These are phyloP conservation scores for Kalaharituber pfeilii DNA, from an alignment of 2,329 filamentous ascomycete genomes.

Conservation along the genomic window DNA sequence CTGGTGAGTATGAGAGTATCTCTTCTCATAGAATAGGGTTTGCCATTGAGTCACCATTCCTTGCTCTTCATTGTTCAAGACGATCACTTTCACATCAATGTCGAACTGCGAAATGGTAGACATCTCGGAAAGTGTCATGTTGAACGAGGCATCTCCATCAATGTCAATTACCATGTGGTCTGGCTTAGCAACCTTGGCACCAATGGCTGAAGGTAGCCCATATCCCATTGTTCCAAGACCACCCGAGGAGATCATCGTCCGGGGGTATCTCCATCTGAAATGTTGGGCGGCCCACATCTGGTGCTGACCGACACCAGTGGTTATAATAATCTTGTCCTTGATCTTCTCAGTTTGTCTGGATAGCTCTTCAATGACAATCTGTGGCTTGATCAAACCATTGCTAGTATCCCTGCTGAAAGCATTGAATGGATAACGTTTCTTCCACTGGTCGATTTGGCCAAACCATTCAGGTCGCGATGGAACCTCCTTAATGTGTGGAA, in stretches of 20 bases:
- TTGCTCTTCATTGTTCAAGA: slow-evolving; percentile 94
- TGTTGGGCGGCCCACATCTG: slow-evolving; percentile 99
- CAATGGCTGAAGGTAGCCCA: slow-evolving; percentile 85
- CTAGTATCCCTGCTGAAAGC: slow-evolving; percentile 63
- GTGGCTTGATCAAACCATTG: slow-evolving; percentile 76
- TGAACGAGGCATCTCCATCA: slow-evolving; percentile 96
- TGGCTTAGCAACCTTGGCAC: slow-evolving; percentile 70
- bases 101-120: slow-evolving; percentile 88
- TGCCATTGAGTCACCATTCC: slow-evolving; percentile 99
- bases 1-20: slow-evolving; percentile 68
- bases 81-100: slow-evolving; percentile 86
- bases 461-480: slow-evolving; percentile 74
- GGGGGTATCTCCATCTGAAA: slow-evolving; percentile 81
- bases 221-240: slow-evolving; percentile 93
- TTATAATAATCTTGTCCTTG: slow-evolving; percentile 71
- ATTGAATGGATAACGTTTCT: slow-evolving; percentile 69
- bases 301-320: slow-evolving; percentile 91
- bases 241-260: slow-evolving; percentile 90
- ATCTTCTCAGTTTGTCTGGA: slow-evolving; percentile 64
- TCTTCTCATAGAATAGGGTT: slow-evolving; percentile 89
- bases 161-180: slow-evolving; percentile 86
- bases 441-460: slow-evolving; percentile 75
- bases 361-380: slow-evolving; percentile 78
- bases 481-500: slow-evolving; percentile 48
- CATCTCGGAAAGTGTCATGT: slow-evolving; percentile 94